Evolutionary conservation across 192 early-diverging fungal genomes (phyloP), one percentile per base, ranked within the genome.

Genomic region (Backusella westeae): DNA sequence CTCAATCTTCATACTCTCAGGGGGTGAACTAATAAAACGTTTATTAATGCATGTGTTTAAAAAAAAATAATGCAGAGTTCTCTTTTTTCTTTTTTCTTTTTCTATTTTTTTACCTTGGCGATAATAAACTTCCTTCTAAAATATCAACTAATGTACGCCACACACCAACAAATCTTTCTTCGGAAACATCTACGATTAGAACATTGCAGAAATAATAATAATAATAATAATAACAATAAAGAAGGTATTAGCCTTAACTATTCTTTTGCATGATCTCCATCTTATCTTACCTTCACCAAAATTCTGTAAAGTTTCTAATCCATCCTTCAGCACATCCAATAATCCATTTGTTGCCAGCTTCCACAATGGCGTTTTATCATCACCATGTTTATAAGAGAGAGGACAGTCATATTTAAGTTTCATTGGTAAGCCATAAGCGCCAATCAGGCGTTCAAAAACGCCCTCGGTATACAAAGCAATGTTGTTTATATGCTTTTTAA

Each of bases 331-430:
- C 35, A 91, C 86, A 15, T 89, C 85, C 72, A 91, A 69, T 67
- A 89, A 88, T 6, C 89, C 87, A 34, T 78, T 90, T 0, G 89
- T 90, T 6, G 93, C 90, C 7, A 82, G 77, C 77, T 90, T 90
- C 95, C 93, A 96, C 6, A 96, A 76, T 23, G 86, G 87, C 5
- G 87, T 82, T 56, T 91, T 87, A 74, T 88, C 84, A 9, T 91
- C 88, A 17, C 77, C 76, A 77, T 93, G 90, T 44, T 84, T 88
- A 26, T 85, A 90, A 9, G 91, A 87, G n/a, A 84, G 77, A 14
- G 95, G 94, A 53, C 95, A 94, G 17, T 91, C 87, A 77, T 94
- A 92, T 75, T 93, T 91, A 9, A 90, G 80, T 52, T 85, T 82
- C 93, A 96, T 93, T 0, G 92, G 89, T 17, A 93, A 77, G 12